Conservation (phyloP, 176 grass and related monocot species). For the Urochloa ruziziensis region DNA sequence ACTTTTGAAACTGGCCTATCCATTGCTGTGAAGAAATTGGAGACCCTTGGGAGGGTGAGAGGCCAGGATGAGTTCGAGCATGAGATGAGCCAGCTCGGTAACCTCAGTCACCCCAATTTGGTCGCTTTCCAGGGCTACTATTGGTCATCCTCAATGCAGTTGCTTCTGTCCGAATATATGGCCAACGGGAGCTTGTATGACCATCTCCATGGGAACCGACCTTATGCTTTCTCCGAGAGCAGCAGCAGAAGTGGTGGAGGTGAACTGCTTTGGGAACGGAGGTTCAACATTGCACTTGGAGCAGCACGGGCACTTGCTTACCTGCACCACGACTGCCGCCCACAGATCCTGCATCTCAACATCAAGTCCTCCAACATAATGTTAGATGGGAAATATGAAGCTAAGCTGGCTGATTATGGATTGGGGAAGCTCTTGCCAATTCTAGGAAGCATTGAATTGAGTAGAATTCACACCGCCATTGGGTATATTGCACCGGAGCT, state of each 20-base stretch:
- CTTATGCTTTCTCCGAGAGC: conserved; percentile 34
- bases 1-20: conserved; percentile 75
- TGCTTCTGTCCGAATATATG: conserved; percentile 79
- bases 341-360: conserved; percentile 93
- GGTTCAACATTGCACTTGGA: conserved; percentile 81
- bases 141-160: conserved; percentile 89
- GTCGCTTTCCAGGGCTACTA: conserved; percentile 90
- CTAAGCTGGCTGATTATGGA: conserved; percentile 93
- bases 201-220: conserved; percentile 62
- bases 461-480: conserved; percentile 68
- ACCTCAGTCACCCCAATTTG: conserved; percentile 68
- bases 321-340: conserved; percentile 92
- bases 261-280: conserved; percentile 70
- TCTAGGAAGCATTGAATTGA: conserved; percentile 76
- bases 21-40: conserved; percentile 94
- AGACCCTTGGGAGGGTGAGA: conserved; percentile 72
- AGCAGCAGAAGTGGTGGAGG: conserved; percentile 41
- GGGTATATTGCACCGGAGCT: conserved; percentile 92
- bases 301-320: conserved; percentile 74
- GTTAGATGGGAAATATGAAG: conserved; percentile 76
- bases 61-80: conserved; percentile 95
- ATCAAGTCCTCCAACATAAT: conserved; percentile 97
- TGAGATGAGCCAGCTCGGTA: conserved; percentile 80
- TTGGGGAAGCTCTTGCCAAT: conserved; percentile 81
- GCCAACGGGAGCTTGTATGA: conserved; percentile 77